Evolutionary conservation across 805 yeast species (phyloP), one percentile per base, ranked within the genome.

Genomic region (Spathaspora boniae): DNA sequence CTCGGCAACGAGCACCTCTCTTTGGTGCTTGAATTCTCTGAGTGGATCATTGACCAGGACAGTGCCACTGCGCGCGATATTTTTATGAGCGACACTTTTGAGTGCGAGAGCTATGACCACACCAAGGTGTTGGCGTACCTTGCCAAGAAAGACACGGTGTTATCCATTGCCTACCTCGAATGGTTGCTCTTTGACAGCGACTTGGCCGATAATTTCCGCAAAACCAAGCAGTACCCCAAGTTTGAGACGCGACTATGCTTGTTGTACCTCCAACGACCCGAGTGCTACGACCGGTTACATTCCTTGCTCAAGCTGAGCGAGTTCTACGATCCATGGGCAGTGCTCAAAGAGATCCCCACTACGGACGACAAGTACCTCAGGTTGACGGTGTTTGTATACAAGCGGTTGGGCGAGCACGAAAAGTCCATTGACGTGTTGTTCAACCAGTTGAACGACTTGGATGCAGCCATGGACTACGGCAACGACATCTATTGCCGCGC

Each of bases 81-180:
- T 0, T 88, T 88, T 45, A 68, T 86, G 70, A 78, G 74, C 38
- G 82, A 81, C 34, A 65, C 83, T 0, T 68, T 72, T 9, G 77
- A 76, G 43, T 72, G 84, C 39, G 80, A 77, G 40, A 62, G 75
- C 9, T 70, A 81, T 34, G 74, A 84, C 42, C 70, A 72, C 32
- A 43, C 58, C 16, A 60, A 68, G 43, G 78, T 87, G 0, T 60
- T 80, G 31, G 69, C 74, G 1, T 54, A 85, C n/a, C 41, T 56
- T 6, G 36, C 48, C 9, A 50, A 58, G 12, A 43, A 43, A 11
- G 56, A 49, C 14, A 3, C 12, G 9, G 22, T 24, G 14, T 43
- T 61, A 24, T 60, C 56, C 0, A 50, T 60, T 2, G 50, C 55
- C 27, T 88, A 82, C 50, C 54, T 66, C 21, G 70, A 68, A 46